Conservation (phyloP, 352 stramenopile species). For the Globisporangium parvum region DNA sequence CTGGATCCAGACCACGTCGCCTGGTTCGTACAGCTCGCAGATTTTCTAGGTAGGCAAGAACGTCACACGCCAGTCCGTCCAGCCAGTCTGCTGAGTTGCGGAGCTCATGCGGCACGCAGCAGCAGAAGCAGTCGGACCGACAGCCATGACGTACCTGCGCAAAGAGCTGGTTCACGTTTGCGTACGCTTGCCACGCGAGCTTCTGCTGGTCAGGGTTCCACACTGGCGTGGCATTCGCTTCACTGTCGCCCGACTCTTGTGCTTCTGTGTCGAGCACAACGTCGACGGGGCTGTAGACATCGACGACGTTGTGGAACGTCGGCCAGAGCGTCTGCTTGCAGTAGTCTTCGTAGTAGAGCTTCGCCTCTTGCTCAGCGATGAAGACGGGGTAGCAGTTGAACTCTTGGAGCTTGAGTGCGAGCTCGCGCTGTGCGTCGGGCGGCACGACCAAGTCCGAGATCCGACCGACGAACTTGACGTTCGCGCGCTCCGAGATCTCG, state of each 20-base stretch:
- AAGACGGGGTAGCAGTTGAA: constrained; percentile 73
- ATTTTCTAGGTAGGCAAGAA: constrained; percentile 37
- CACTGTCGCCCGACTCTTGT: constrained; percentile 6
- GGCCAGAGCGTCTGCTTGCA: constrained; percentile 97
- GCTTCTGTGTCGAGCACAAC: constrained; percentile 39
- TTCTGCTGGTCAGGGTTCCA: constrained; percentile 70
- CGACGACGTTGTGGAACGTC: constrained; percentile 95
- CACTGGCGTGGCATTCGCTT: constrained; percentile 23
- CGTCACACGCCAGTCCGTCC: too few relatives aligned
- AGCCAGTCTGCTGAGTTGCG: too few relatives aligned
- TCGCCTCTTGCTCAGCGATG: constrained; percentile 40
- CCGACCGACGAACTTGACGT: constrained; percentile 71
- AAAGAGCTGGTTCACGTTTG: constrained; percentile 94
- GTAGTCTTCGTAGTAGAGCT: constrained; percentile 89
- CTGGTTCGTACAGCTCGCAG: constrained; percentile 67
- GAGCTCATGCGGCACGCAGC: too few relatives aligned
- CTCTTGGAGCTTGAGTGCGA: constrained; percentile 38
- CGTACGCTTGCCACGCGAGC: constrained; percentile 90
- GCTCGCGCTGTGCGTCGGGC: constrained; percentile 38
- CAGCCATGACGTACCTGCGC: constrained; percentile 34
- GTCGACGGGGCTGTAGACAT: constrained; percentile 78
- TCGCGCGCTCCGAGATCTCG: constrained; percentile 54
- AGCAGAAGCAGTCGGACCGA: too few relatives aligned
- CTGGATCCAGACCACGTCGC: constrained; percentile 96
- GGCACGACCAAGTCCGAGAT: constrained; percentile 49